Conservation (phyloP, 2,329 filamentous ascomycete species). For the Fusarium sp. region DNA sequence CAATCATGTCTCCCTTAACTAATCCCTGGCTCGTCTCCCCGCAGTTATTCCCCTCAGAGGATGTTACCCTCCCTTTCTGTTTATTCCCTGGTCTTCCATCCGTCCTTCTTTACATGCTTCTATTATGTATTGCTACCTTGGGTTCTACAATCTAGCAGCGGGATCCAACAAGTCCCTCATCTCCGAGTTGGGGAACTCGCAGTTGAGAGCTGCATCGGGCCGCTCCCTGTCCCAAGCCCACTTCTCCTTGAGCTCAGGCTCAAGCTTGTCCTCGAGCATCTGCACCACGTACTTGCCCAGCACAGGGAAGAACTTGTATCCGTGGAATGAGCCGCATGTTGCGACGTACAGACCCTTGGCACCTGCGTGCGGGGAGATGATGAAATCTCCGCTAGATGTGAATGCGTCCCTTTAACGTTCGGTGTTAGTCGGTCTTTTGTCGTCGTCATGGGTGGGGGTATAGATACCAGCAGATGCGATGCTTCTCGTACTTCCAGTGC, state of each 20-base stretch:
- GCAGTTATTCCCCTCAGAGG: conserved; percentile 22
- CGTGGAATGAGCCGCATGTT: conserved; percentile 72
- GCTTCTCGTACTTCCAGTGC: conserved; percentile 67
- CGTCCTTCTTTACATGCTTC: conserved; percentile 9
- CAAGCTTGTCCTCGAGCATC: conserved; percentile 59
- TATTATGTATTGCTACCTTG: not conserved
- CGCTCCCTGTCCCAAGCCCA: conserved; percentile 70
- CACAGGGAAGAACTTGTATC: conserved; percentile 73
- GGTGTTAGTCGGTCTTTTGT: conserved; percentile 4
- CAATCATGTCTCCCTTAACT: conserved; percentile 1
- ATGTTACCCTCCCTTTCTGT: conserved; percentile 4
- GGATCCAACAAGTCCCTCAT: conserved; percentile 60
- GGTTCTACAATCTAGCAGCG: conserved; percentile 41
- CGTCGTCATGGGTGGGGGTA: not conserved
- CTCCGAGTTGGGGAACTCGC: conserved; percentile 66
- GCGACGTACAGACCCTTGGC: conserved; percentile 67
- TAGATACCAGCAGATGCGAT: conserved; percentile 73
- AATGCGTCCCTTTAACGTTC: conserved; percentile 67
- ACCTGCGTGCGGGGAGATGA: conserved; percentile 66
- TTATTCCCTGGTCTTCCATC: conserved; percentile 3
- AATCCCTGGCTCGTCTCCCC: conserved; percentile 14
- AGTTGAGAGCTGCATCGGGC: conserved; percentile 60
- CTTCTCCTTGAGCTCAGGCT: conserved; percentile 53
- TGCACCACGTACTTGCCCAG: conserved; percentile 70
- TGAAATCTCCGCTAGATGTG: conserved; percentile 68